Evolutionary conservation across 305 asterid genomes (phyloP), one percentile per base, ranked within the genome.

Genomic region (Fraxinus angustifolia): DNA sequence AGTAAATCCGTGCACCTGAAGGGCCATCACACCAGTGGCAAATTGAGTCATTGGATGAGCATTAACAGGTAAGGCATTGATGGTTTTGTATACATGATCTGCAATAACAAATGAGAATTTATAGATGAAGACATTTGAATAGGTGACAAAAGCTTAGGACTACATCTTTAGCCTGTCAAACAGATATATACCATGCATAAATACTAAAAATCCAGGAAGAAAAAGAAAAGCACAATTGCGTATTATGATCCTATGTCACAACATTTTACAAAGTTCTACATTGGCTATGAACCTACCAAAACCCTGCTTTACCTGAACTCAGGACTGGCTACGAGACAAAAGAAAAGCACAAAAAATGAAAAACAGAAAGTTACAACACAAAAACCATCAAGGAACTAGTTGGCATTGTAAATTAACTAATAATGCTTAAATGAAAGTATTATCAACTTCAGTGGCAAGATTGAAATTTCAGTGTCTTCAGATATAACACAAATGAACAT

Each of bases 41-140:
- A 89, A 89, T 78, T 89, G 92, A 81, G 92, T 89, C 92, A 89
- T 89, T 48, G 92, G 91, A 85, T 89, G 92, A 78, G 92, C 86
- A 40, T 81, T 80, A 80, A 81, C 82, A 30, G 91, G 91, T 74
- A 89, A 83, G 30, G 90, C 88, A 53, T 88, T 88, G 77, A 89
- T 89, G 36, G 91, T 85, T 72, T 85, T 88, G 48, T 81, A 89
- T 23, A 89, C 92, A 79, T 89, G 86, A 85, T 88, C 92, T 89
- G 90, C 86, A 80, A 78, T 58, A 53, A 58, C 45, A 67, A 76
- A 74, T 7, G 33, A 71, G 65, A 76, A 71, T 56, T 60, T 81
- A 48, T 33, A 36, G 48, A 74, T 56, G 78, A 76, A 71, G 62
- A 81, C 28, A 33, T 67, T 74, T 74, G 34, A 73, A 58, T 40